phyloP scores from a whole-genome alignment of 495 filamentous ascomycete species.

The Xylaria telfairii region DNA sequence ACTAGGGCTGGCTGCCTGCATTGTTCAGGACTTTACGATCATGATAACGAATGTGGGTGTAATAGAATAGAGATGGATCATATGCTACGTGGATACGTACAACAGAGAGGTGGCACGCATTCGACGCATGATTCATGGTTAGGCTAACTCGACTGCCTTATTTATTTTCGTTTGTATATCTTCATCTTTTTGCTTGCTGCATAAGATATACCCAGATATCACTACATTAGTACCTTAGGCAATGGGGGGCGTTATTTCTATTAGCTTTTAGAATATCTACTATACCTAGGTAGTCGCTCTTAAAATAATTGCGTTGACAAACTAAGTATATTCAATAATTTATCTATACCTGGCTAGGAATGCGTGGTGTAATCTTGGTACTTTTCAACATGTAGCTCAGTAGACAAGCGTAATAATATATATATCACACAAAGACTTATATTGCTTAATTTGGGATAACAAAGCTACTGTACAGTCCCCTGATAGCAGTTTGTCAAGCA shows the following conservation, averaged over 20 bases:
- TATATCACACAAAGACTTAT: background rate
- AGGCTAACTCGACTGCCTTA: conserved; percentile 9
- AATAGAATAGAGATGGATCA: conserved; percentile 9
- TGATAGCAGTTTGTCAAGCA: no score
- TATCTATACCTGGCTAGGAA: background rate
- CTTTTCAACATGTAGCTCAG: background rate
- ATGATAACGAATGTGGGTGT: conserved; percentile 29
- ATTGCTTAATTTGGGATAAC: background rate
- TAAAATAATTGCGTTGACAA: background rate
- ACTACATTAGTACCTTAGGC: background rate
- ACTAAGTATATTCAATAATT: background rate
- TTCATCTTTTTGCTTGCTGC: conserved; percentile 11
- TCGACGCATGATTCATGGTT: background rate
- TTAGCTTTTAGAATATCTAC: conserved; percentile 13
- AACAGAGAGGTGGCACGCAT: background rate
- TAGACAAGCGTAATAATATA: no score
- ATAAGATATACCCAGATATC: conserved; percentile 23
- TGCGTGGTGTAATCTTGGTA: background rate
- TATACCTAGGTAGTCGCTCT: background rate
- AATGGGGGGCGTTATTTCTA: conserved; percentile 10
- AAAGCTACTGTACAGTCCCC: background rate
- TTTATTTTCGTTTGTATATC: conserved; percentile 26
- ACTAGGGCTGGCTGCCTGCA: conserved; percentile 1
- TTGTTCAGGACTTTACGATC: conserved; percentile 33
- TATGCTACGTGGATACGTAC: conserved; percentile 16